phyloP scores from a whole-genome alignment of 345 rosid species.

The Corymbia maculata region DNA sequence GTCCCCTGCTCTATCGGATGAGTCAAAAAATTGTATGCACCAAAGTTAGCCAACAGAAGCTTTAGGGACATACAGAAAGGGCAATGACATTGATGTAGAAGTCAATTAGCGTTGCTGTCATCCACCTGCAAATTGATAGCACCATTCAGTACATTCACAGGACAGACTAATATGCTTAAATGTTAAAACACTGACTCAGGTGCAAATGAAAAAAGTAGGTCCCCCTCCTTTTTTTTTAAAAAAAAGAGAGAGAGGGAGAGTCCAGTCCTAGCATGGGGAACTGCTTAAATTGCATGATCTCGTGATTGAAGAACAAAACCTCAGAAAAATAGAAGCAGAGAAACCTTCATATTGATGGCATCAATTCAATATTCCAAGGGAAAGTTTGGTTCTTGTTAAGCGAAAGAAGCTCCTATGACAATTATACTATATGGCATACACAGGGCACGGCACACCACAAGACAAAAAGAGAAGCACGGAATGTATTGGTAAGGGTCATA shows the following conservation, averaged over 20 bases:
- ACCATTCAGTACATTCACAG: not conserved
- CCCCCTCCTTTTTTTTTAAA: not conserved
- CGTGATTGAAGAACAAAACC: not conserved
- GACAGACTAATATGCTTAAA: not conserved
- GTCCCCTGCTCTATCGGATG: not conserved
- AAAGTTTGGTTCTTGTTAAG: not conserved
- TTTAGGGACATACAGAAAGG: conserved; percentile 48
- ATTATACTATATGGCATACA: not conserved
- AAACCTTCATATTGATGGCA: not conserved
- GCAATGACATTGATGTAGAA: conserved; percentile 61
- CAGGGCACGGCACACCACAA: not conserved
- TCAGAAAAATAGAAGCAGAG: not conserved
- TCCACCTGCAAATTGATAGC: conserved; percentile 49
- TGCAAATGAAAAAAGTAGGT: not conserved
- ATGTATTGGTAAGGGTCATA: not conserved
- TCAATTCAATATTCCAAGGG: not conserved
- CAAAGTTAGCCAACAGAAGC: not conserved
- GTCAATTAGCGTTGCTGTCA: conserved; percentile 55
- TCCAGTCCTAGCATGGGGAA: not conserved
- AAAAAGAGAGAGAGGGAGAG: not conserved
- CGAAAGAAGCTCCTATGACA: not conserved
- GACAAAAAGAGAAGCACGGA: not conserved
- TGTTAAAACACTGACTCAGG: not conserved
- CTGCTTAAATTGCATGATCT: not conserved
- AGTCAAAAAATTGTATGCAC: not conserved